Evolutionary conservation across 441 rosid species (phyloP).

Genomic region (Rhodomyrtus psidioides): DNA sequence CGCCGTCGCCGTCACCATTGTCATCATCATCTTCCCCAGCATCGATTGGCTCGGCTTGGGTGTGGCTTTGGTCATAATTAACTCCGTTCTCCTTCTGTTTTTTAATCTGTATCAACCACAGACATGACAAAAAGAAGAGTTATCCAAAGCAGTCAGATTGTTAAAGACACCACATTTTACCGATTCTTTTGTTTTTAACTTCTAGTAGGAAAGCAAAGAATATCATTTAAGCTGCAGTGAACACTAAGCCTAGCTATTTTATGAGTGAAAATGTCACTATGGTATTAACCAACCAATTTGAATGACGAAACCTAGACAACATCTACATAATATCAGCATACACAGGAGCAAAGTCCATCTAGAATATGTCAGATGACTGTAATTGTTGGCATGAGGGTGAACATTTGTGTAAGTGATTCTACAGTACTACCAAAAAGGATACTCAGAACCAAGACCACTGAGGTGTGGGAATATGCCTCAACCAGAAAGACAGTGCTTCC

Average conservation of each 20-base stretch:
- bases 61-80: not conserved
- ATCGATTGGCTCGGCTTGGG: conserved; percentile 29
- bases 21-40: conserved; percentile 36
- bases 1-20: conserved; percentile 21
- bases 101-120: conserved; percentile 4
- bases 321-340: not conserved
- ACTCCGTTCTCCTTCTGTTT: conserved; percentile 19
- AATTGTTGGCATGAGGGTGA: not conserved
- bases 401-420: not conserved
- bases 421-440: not conserved
- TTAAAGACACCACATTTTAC: not conserved
- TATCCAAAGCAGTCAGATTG: not conserved
- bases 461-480: not conserved
- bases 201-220: not conserved
- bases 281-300: not conserved
- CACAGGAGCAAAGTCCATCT: not conserved
- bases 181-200: not conserved
- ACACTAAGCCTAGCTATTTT: not conserved
- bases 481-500: not conserved
- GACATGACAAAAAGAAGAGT: not conserved
- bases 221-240: not conserved
- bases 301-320: not conserved
- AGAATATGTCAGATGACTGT: not conserved
- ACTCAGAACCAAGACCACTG: not conserved
- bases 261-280: not conserved